Conservation (phyloP, 306 rosid species). For the Potentilla sterilis region DNA sequence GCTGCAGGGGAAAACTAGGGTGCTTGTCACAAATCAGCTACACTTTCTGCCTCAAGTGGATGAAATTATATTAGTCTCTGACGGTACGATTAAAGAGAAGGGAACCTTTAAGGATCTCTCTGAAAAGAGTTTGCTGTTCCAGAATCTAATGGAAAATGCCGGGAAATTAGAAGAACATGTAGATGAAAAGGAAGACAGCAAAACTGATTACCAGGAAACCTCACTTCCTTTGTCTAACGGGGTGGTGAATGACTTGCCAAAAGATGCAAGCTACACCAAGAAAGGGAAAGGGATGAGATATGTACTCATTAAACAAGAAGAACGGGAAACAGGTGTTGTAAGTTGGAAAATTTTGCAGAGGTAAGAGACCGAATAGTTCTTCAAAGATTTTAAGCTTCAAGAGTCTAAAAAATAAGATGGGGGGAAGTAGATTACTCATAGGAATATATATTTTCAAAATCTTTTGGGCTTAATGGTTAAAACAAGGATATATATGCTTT, state of each 20-base stretch:
- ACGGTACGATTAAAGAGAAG: slow-evolving; percentile 68
- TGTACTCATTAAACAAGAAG: slow-evolving; percentile 75
- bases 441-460: neutral
- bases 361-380: slow-evolving; percentile 32
- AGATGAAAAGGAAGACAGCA: slow-evolving; percentile 31
- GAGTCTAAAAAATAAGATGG: neutral
- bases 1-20: slow-evolving; percentile 70
- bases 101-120: slow-evolving; percentile 89
- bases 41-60: slow-evolving; percentile 94
- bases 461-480: neutral
- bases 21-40: slow-evolving; percentile 92
- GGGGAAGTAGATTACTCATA: neutral
- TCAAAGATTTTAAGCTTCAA: slow-evolving; percentile 12
- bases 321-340: slow-evolving; percentile 78
- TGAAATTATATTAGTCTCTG: slow-evolving; percentile 58
- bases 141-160: slow-evolving; percentile 89
- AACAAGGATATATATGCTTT: neutral
- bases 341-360: slow-evolving; percentile 74
- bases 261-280: slow-evolving; percentile 38
- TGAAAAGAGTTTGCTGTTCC: slow-evolving; percentile 61
- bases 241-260: slow-evolving; percentile 36
- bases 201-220: slow-evolving; percentile 29
- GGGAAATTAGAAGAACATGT: slow-evolving; percentile 73
- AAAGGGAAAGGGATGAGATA: slow-evolving; percentile 58
- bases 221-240: slow-evolving; percentile 30